Conservation (phyloP, 805 yeast species). For the Candida railenensis region DNA sequence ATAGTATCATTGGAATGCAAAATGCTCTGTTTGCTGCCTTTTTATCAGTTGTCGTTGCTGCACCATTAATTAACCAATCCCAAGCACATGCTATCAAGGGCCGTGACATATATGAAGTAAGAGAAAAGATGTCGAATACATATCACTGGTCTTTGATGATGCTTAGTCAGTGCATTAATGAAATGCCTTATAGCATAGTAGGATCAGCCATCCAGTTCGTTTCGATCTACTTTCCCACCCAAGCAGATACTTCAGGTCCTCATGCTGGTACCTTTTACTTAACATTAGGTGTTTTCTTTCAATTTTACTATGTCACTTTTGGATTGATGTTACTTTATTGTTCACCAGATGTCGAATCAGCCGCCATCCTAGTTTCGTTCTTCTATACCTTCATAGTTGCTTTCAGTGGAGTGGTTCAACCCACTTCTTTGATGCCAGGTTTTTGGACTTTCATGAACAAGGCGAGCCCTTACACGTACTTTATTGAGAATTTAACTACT, state of each 20-base stretch:
- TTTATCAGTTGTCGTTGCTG: conserved; percentile 54
- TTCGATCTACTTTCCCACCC: conserved; percentile 50
- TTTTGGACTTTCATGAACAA: conserved; percentile 87
- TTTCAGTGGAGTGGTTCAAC: conserved; percentile 71
- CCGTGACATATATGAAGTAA: conserved; percentile 64
- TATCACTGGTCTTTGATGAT: conserved; percentile 68
- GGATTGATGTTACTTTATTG: conserved; percentile 47
- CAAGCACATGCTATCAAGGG: conserved; percentile 57
- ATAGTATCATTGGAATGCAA: conserved; percentile 51
- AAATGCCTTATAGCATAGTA: conserved; percentile 53
- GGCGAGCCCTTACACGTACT: conserved; percentile 69
- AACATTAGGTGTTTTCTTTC: conserved; percentile 25
- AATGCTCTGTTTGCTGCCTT: conserved; percentile 61
- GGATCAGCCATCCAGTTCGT: conserved; percentile 32
- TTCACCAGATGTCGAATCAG: conserved; percentile 66
- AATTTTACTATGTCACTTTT: conserved; percentile 32
- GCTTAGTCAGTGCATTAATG: conserved; percentile 52
- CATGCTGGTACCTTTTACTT: conserved; percentile 36
- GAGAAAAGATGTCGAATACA: conserved; percentile 70
- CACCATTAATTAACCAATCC: conserved; percentile 62
- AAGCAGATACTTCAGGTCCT: conserved; percentile 41
- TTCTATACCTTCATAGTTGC: conserved; percentile 56
- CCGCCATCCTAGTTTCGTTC: conserved; percentile 57
- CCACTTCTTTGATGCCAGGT: conserved; percentile 59
- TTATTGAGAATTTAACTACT: conserved; percentile 55